phyloP scores from a whole-genome alignment of 345 rosid species.

The Populus pruinosa region DNA sequence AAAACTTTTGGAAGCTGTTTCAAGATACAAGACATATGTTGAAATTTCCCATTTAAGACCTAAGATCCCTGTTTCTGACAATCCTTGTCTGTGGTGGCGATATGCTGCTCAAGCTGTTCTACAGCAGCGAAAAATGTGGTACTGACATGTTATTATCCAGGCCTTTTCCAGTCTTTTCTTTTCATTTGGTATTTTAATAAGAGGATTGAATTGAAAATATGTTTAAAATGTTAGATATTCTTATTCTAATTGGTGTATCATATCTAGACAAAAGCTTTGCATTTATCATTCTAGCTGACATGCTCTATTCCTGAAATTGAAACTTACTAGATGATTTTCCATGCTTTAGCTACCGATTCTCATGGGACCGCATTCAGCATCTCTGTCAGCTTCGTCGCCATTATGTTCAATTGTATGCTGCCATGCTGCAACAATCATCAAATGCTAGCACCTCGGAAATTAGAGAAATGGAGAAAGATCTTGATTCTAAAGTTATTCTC shows the following conservation, averaged over 20 bases:
- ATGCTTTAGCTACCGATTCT: constrained; percentile 66
- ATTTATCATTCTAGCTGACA: not conserved
- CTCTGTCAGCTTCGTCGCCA: constrained; percentile 83
- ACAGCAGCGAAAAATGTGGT: constrained; percentile 87
- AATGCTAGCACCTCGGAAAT: constrained; percentile 46
- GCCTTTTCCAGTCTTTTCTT: not conserved
- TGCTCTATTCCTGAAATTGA: constrained; percentile 15
- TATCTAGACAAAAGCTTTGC: not conserved
- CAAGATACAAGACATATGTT: constrained; percentile 72
- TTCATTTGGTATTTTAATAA: not conserved
- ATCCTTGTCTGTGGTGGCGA: constrained; percentile 79
- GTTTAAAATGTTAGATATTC: not conserved
- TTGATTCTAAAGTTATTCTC: constrained; percentile 90
- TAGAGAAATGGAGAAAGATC: constrained; percentile 88
- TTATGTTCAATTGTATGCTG: constrained; percentile 83
- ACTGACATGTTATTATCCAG: constrained; percentile 2
- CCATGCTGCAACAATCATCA: constrained; percentile 66
- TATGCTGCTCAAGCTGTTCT: constrained; percentile 86
- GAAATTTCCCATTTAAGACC: constrained; percentile 96
- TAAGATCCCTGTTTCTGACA: constrained; percentile 59
- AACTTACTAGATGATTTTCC: constrained; percentile 21
- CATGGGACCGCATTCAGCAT: constrained; percentile 81
- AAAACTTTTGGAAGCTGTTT: constrained; percentile 83
- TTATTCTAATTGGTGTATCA: not conserved
- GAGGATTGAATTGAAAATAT: not conserved